phyloP scores from a whole-genome alignment of 2,329 filamentous ascomycete species.

The Orbilia oligospora region DNA sequence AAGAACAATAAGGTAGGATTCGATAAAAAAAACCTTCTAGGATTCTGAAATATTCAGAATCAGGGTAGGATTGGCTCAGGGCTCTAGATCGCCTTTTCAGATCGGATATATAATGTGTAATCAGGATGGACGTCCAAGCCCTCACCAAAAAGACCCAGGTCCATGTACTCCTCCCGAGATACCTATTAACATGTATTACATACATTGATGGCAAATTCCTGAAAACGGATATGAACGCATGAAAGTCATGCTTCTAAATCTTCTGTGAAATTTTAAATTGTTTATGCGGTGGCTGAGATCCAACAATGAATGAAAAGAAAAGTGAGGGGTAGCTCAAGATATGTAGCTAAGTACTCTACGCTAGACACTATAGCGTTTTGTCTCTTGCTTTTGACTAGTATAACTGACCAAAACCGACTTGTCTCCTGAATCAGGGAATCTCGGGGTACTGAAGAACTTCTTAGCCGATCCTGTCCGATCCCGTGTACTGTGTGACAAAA shows the following conservation, averaged over 20 bases:
- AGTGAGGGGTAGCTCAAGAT: not conserved
- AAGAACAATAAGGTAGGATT: not conserved
- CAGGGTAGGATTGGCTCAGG: not conserved
- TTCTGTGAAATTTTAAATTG: too few relatives aligned
- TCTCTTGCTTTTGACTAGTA: not conserved
- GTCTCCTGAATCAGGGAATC: not conserved
- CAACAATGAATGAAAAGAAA: not conserved
- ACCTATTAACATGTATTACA: not conserved
- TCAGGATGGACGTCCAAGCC: not conserved
- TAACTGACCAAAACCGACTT: not conserved
- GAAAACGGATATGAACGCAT: not conserved
- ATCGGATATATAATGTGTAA: not conserved
- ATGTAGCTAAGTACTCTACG: conserved; percentile 21
- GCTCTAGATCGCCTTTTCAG: not conserved
- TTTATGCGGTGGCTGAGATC: not conserved
- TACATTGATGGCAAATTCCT: conserved; percentile 6
- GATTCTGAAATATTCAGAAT: not conserved
- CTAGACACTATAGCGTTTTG: not conserved
- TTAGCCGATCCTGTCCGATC: not conserved
- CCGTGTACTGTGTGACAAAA: not conserved
- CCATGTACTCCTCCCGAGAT: not conserved
- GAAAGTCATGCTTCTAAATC: not conserved
- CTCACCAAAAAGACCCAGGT: not conserved
- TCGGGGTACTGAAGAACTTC: not conserved
- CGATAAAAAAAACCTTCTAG: not conserved